Percentiles rank a stretch among this genome's conserved stretches.
Conservation (phyloP, 1,284 basidiomycete species). For the Tylopilus sp. region DNA sequence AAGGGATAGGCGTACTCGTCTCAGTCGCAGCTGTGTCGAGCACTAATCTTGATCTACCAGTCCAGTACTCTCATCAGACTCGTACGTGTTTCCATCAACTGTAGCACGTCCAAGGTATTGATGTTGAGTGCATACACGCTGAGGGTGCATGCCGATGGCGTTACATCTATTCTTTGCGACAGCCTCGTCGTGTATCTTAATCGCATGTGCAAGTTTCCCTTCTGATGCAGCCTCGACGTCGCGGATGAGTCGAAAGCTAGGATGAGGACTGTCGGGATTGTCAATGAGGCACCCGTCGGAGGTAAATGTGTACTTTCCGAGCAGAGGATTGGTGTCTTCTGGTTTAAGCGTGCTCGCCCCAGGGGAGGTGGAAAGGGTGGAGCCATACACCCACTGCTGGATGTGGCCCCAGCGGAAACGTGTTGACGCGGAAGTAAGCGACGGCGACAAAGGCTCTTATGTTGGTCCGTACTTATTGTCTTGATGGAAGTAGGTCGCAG, state of each 20-base stretch:
- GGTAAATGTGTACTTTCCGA: slow-evolving; percentile 25
- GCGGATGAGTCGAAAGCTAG: slow-evolving; percentile 44
- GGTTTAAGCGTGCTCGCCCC: not conserved
- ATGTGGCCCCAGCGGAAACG: slow-evolving; percentile 66
- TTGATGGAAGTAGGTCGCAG: slow-evolving; percentile 78
- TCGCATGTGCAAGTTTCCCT: slow-evolving; percentile 40
- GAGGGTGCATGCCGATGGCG: slow-evolving; percentile 45
- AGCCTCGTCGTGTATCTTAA: slow-evolving; percentile 42
- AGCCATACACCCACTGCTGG: too few species aligned
- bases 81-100: too few species aligned
- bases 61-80: too few species aligned
- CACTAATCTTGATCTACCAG: slow-evolving; percentile 24
- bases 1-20: slow-evolving; percentile 23
- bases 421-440: slow-evolving; percentile 66
- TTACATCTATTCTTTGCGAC: slow-evolving; percentile 44
- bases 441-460: slow-evolving; percentile 73
- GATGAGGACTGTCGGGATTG: slow-evolving; percentile 37
- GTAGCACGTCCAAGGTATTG: too few species aligned
- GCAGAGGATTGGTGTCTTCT: not conserved
- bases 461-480: slow-evolving; percentile 57
- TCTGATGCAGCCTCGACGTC: slow-evolving; percentile 41
- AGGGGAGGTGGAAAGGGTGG: too few species aligned
- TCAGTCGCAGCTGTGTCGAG: slow-evolving; percentile 28
- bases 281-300: slow-evolving; percentile 32
- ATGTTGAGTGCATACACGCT: too few species aligned